A percentile compares a stretch with the other conserved stretches of the same genome.
These are phyloP conservation scores for Ceratobasidium sp. DNA, from an alignment of 1,284 basidiomycete genomes.

Conservation along the genomic window DNA sequence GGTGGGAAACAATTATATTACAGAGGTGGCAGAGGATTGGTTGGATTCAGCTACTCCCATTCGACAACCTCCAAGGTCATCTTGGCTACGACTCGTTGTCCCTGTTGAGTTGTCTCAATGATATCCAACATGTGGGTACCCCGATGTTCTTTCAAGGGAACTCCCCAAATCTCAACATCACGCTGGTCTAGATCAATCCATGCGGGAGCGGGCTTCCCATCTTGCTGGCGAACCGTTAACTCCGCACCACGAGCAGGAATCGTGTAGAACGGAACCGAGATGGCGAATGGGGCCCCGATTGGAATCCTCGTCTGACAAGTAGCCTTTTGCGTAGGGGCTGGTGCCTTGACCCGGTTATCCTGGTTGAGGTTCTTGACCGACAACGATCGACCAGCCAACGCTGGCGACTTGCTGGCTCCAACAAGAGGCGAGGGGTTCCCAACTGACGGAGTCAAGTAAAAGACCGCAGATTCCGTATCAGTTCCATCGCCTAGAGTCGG, in stretches of 20 bases:
- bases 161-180: constrained; percentile 46
- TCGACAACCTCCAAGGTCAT: constrained; percentile 36
- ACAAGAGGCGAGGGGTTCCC: constrained; percentile 10
- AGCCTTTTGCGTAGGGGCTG: not conserved
- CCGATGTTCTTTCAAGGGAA: constrained; percentile 43
- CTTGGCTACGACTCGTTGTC: constrained; percentile 43
- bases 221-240: constrained; percentile 16
- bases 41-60: constrained; percentile 9
- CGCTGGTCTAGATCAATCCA: constrained; percentile 45
- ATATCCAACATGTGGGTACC: constrained; percentile 44
- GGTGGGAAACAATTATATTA: not conserved
- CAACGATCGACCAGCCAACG: constrained; percentile 44
- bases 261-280: constrained; percentile 44
- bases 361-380: constrained; percentile 34
- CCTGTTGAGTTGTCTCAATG: constrained; percentile 42
- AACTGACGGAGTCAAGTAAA: constrained; percentile 35
- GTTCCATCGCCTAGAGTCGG: constrained; percentile 57
- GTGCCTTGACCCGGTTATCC: not conserved
- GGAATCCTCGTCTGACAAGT: constrained; percentile 42
- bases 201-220: constrained; percentile 40
- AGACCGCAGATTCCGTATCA: constrained; percentile 24
- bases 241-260: constrained; percentile 25
- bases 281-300: constrained; percentile 46
- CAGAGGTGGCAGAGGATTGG: not conserved
- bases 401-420: constrained; percentile 32